phyloP scores from a whole-genome alignment of 768 basidiomycete species.

The Goffeauzyma gilvescens region DNA sequence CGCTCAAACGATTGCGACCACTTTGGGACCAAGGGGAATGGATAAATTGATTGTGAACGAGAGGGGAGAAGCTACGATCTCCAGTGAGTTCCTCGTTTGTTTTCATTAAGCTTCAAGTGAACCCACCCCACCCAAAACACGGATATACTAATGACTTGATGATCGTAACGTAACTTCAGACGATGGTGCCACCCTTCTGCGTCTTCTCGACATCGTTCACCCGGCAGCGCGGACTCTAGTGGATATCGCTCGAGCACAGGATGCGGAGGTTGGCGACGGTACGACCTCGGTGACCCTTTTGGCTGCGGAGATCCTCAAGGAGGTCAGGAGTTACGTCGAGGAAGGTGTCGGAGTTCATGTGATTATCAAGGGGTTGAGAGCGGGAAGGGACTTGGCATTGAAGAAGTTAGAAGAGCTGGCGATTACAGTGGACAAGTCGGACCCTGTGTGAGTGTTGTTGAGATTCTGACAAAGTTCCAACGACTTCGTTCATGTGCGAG shows the following conservation, averaged over 20 bases:
- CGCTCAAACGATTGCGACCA: constrained; percentile 72
- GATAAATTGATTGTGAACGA: constrained; percentile 91
- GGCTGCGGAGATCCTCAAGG: constrained; percentile 84
- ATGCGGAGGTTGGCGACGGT: constrained; percentile 97
- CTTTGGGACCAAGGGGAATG: constrained; percentile 97
- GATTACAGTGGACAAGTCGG: constrained; percentile 67
- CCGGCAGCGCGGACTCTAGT: constrained; percentile 95
- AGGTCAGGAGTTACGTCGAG: constrained; percentile 75
- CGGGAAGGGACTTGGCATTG: constrained; percentile 64
- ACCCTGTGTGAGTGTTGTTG: constrained; percentile 56
- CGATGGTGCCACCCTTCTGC: constrained; percentile 96
- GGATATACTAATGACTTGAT: no score
- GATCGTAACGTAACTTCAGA: constrained; percentile 34
- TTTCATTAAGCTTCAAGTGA: background rate
- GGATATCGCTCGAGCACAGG: constrained; percentile 93
- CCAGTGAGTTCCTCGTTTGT: constrained; percentile 36
- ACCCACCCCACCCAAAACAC: no score
- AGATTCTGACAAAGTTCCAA: background rate
- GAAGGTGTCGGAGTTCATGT: constrained; percentile 94
- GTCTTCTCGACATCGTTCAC: constrained; percentile 91
- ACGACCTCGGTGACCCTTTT: constrained; percentile 91
- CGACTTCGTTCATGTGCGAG: background rate
- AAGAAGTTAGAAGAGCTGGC: constrained; percentile 77
- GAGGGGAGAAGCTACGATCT: constrained; percentile 90
- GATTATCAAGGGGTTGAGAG: constrained; percentile 88